Base-by-base conservation (phyloP, 305 asterid species). In the Fraxinus floribunda region DNA sequence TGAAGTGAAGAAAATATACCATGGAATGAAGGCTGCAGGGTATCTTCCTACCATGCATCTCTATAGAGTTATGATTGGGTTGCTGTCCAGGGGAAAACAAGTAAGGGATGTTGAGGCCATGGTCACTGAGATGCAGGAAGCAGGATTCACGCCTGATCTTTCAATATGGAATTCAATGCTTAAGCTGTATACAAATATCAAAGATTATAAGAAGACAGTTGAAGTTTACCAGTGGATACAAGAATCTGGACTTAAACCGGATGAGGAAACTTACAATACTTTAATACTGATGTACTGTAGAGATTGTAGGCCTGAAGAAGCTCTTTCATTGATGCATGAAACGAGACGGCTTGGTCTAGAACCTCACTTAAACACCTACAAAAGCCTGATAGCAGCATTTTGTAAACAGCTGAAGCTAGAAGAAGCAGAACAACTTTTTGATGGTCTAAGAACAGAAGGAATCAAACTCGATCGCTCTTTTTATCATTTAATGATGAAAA, bases 1-100 rank as follows among this genome's bases (percentile, higher is more conserved):
- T 87, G 98, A 95, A 89, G 97, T 93, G 82, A 95, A 91, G 89
- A 95, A 94, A 86, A 92, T 94, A 84, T 95, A 94, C 87, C 87
- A 90, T 39, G 97, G 99, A 55, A 94, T 95, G 98, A 95, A 86
- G 86, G 97, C 94, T 84, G 94, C 97, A 0, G 98, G 99, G 4
- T 94, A 95, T 87, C 91, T 93, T 84, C 99, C 99, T 60, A 94
- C 99, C 41, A 94, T 95, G 97, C 98, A 94, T 91, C 97, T 95
- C 34, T 95, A 94, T 86, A 89, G 91, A 88, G 97, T 95, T 75
- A 94, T 94, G 93, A 91, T 95, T 73, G 91, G 96, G 85, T 85
- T 95, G 91, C 79, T 95, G 62, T 86, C 91, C 35, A 89, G 95
- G 85, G 94, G 90, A 84, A 93, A 89, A 81, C 93, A 90, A 55